These are phyloP conservation scores for Melaleuca alternifolia DNA, from an alignment of 345 rosid genomes.

Conservation along the genomic window DNA sequence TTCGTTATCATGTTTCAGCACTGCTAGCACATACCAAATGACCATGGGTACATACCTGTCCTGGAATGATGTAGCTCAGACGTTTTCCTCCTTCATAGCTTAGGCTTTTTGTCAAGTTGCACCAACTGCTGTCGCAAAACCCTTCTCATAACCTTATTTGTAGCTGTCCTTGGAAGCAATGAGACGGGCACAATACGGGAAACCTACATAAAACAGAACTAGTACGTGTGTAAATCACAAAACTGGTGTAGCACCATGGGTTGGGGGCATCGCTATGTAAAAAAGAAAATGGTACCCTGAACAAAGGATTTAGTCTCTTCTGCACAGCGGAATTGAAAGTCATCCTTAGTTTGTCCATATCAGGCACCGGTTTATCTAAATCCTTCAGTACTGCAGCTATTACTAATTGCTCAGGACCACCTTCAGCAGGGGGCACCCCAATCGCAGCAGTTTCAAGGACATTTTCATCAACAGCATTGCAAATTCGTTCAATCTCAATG, in stretches of 20 bases:
- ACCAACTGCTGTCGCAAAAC: constrained; percentile 59
- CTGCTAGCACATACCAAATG: not conserved
- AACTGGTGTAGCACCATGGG: not conserved
- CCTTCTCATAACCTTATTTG: constrained; percentile 96
- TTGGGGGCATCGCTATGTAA: not conserved
- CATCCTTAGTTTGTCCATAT: constrained; percentile 43
- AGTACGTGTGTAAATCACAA: not conserved
- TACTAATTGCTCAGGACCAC: constrained; percentile 83
- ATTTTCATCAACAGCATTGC: constrained; percentile 53
- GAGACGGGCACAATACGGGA: constrained; percentile 40
- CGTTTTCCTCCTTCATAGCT: constrained; percentile 20
- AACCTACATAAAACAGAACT: constrained; percentile 36
- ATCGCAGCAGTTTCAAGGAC: constrained; percentile 91
- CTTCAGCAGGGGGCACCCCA: constrained; percentile 80
- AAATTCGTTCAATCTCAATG: constrained; percentile 78
- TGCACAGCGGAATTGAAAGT: constrained; percentile 78
- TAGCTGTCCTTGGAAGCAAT: constrained; percentile 79
- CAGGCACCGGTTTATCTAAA: constrained; percentile 10
- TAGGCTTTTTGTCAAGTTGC: constrained; percentile 40
- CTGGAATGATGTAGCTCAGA: not conserved
- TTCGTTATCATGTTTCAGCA: not conserved
- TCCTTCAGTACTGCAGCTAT: constrained; percentile 69
- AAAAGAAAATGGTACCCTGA: constrained; percentile 36
- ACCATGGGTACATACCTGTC: not conserved
- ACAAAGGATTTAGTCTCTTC: constrained; percentile 81